phyloP scores from a whole-genome alignment of 1,284 basidiomycete genomes.

The Caloboletus inedulis region DNA sequence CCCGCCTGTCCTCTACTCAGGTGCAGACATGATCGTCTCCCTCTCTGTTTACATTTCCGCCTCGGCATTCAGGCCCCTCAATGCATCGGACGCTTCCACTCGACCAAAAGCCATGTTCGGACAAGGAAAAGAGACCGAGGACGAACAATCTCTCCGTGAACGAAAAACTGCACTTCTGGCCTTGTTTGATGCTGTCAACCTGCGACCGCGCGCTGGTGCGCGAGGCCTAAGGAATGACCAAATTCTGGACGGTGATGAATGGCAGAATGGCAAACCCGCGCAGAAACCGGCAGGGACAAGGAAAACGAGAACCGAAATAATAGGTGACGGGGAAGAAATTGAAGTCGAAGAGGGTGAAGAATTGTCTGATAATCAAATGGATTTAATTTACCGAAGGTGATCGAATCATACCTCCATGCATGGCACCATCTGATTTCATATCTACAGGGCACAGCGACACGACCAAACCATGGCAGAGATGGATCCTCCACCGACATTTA shows the following conservation, averaged over 20 bases:
- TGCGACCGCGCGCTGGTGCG: conserved; percentile 52
- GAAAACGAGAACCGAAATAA: conserved; percentile 49
- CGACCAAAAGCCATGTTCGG: conserved; percentile 46
- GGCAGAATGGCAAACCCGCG: conserved; percentile 36
- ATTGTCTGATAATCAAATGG: conserved; percentile 72
- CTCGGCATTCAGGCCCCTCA: conserved; percentile 58
- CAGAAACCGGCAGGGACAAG: conserved; percentile 24
- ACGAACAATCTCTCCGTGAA: conserved; percentile 73
- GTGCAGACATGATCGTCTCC: conserved; percentile 68
- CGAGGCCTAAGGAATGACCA: conserved; percentile 25
- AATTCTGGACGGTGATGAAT: conserved; percentile 14
- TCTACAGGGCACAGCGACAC: conserved; percentile 76
- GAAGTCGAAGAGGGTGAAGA: conserved; percentile 78
- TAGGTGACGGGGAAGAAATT: conserved; percentile 64
- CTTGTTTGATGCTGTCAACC: conserved; percentile 61
- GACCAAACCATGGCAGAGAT: conserved; percentile 78
- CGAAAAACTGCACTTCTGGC: conserved; percentile 66
- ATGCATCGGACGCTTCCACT: conserved; percentile 34
- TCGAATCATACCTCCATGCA: background rate
- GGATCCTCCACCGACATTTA: conserved; percentile 80
- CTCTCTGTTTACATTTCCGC: conserved; percentile 63
- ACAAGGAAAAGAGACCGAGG: conserved; percentile 71
- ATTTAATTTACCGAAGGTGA: conserved; percentile 79
- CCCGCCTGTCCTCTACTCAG: conserved; percentile 59
- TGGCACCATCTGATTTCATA: conserved; percentile 6